A percentile compares a stretch with the other conserved stretches of the same genome.
phyloP scores from a whole-genome alignment of 805 yeast genomes.

The Cyberlindnera mycetangii region DNA sequence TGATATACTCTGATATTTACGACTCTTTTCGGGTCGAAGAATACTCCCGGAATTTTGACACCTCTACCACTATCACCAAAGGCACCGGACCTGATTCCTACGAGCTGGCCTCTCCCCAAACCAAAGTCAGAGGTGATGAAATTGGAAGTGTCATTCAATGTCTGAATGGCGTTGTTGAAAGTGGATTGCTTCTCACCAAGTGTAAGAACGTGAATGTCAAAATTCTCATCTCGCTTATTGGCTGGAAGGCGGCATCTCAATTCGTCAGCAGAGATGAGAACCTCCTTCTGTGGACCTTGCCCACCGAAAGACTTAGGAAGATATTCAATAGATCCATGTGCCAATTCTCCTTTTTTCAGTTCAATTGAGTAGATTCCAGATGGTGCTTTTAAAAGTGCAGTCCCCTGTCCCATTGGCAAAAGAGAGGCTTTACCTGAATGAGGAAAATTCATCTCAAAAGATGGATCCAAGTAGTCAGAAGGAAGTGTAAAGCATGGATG shows the following conservation, averaged over 20 bases:
- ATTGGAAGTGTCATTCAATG: conserved; percentile 17
- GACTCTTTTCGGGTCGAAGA: conserved; percentile 39
- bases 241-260: conserved; percentile 36
- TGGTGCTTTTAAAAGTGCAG: conserved; percentile 45
- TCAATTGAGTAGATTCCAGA: conserved; percentile 79
- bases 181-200: conserved; percentile 58
- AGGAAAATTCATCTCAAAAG: conserved; percentile 27
- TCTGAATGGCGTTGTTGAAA: conserved; percentile 45
- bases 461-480: conserved; percentile 51
- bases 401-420: conserved; percentile 43
- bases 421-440: conserved; percentile 42
- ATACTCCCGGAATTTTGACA: conserved; percentile 28
- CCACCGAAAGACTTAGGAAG: conserved; percentile 57
- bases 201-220: conserved; percentile 52
- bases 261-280: conserved; percentile 47
- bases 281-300: conserved; percentile 52
- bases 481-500: conserved; percentile 82
- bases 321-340: conserved; percentile 56
- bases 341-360: conserved; percentile 43
- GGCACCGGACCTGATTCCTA: conserved; percentile 37
- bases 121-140: conserved; percentile 36
- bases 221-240: conserved; percentile 31
- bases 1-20: conserved; percentile 61
- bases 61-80: conserved; percentile 30
- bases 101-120: conserved; percentile 36